A percentile compares a stretch with the other conserved stretches of the same genome.
Conservation (phyloP, 768 basidiomycete genomes). For the Russula brevipes region DNA sequence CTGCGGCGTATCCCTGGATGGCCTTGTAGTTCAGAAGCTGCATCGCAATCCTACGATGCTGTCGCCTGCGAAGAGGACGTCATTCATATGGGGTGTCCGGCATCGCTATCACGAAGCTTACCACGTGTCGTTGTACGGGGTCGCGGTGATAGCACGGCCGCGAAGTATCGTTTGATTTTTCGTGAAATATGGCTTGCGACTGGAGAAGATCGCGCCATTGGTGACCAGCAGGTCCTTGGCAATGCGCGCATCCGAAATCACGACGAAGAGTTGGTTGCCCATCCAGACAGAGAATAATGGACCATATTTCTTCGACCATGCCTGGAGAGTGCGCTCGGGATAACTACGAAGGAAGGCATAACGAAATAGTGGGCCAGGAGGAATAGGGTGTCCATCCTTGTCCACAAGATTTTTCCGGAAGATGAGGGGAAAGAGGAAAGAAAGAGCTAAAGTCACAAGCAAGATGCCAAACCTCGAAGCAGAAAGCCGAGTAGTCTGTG, state of each 20-base stretch:
- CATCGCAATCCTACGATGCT: slow-evolving; percentile 40
- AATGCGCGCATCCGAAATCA: slow-evolving; percentile 42
- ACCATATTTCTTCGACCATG: slow-evolving; percentile 43
- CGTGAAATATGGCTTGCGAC: slow-evolving; percentile 42
- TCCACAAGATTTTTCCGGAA: slow-evolving; percentile 26
- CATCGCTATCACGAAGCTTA: slow-evolving; percentile 19
- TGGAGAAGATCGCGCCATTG: slow-evolving; percentile 44
- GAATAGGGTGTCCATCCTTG: slow-evolving; percentile 28
- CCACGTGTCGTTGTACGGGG: slow-evolving; percentile 43
- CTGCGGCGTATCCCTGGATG: slow-evolving; percentile 35
- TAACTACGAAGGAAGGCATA: slow-evolving; percentile 40
- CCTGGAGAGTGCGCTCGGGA: slow-evolving; percentile 40
- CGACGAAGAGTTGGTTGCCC: slow-evolving; percentile 44
- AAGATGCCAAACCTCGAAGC: neutral
- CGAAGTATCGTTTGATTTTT: slow-evolving; percentile 43
- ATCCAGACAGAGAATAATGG: slow-evolving; percentile 44
- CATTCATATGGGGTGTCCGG: neutral
- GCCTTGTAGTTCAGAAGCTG: slow-evolving; percentile 34
- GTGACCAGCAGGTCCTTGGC: slow-evolving; percentile 43
- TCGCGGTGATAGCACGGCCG: slow-evolving; percentile 42
- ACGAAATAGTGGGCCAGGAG: slow-evolving; percentile 27
- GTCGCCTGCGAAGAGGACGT: slow-evolving; percentile 31
- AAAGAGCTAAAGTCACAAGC: neutral
- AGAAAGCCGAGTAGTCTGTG: neutral
- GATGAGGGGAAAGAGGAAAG: slow-evolving; percentile 22